Evolutionary conservation across 192 early-diverging fungal genomes (phyloP).

Genomic region (Phycomyces nitens): DNA sequence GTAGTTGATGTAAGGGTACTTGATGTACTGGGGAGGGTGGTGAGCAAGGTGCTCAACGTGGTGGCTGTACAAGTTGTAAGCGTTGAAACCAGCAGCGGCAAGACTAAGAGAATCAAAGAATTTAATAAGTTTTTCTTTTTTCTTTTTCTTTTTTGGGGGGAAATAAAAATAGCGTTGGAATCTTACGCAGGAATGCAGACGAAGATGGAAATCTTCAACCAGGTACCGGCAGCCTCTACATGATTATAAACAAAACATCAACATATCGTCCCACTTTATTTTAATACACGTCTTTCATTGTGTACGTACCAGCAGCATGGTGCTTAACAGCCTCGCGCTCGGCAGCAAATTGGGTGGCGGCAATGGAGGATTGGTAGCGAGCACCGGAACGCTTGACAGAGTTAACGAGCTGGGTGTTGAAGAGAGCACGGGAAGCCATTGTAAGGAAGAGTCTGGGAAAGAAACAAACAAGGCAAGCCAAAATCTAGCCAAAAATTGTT

Average conservation of each 20-base stretch:
- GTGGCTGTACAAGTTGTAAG: slow-evolving; percentile 31
- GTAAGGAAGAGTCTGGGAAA: slow-evolving; percentile 1
- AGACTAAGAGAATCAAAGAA: slow-evolving; percentile 16
- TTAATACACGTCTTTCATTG: not conserved
- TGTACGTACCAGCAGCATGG: slow-evolving; percentile 32
- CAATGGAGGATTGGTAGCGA: slow-evolving; percentile 20
- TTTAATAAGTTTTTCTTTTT: not conserved
- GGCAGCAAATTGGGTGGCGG: slow-evolving; percentile 11
- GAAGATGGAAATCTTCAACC: slow-evolving; percentile 39
- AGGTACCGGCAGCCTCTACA: slow-evolving; percentile 31
- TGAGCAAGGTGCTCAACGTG: slow-evolving; percentile 30
- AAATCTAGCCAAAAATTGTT: not conserved
- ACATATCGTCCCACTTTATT: not conserved
- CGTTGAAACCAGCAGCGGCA: slow-evolving; percentile 32
- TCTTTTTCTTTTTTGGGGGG: not conserved
- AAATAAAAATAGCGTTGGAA: not conserved
- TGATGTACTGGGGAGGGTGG: slow-evolving; percentile 29
- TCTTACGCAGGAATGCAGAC: slow-evolving; percentile 38
- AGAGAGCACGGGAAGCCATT: slow-evolving; percentile 30
- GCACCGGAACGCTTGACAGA: slow-evolving; percentile 30
- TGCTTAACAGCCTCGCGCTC: slow-evolving; percentile 35
- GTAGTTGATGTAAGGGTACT: slow-evolving; percentile 43
- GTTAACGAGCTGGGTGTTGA: slow-evolving; percentile 14
- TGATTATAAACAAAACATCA: not conserved
- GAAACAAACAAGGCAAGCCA: not conserved